These are phyloP conservation scores for Neonectria faginata DNA, from an alignment of 2,329 filamentous ascomycete species.

Conservation along the genomic window DNA sequence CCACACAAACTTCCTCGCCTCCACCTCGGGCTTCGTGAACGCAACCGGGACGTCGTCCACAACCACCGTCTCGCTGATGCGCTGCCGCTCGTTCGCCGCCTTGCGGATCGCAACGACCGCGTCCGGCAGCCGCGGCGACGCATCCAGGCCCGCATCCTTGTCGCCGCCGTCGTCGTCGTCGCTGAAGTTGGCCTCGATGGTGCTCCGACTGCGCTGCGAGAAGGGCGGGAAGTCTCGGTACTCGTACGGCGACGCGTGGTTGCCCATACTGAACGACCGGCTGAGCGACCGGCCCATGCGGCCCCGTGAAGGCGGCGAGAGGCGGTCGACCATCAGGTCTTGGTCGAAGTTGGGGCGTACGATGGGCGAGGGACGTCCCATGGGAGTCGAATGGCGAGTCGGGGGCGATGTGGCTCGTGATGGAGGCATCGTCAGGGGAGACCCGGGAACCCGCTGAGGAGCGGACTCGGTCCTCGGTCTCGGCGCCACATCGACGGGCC, in stretches of 20 bases:
- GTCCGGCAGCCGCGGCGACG: constrained; percentile 50
- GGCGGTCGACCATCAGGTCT: constrained; percentile 53
- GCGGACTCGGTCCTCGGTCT: constrained; percentile 45
- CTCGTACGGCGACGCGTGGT: constrained; percentile 47
- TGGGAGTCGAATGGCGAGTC: constrained; percentile 46
- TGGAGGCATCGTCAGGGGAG: constrained; percentile 43
- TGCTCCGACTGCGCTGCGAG: constrained; percentile 51
- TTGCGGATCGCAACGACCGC: constrained; percentile 49
- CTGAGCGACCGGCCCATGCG: constrained; percentile 48
- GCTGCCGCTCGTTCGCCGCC: constrained; percentile 34
- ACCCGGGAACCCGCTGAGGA: constrained; percentile 34
- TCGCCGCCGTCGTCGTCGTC: constrained; percentile 44
- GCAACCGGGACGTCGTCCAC: constrained; percentile 47
- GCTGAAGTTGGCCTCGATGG: constrained; percentile 38
- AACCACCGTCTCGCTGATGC: constrained; percentile 45
- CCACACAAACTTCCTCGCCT: constrained; percentile 66
- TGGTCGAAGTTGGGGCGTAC: constrained; percentile 53
- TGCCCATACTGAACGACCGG: constrained; percentile 52
- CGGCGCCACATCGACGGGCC: constrained; percentile 42
- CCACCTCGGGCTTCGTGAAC: constrained; percentile 50
- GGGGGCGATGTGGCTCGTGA: constrained; percentile 46
- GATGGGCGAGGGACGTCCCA: constrained; percentile 48
- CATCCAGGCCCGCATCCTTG: constrained; percentile 40
- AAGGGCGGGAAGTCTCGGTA: constrained; percentile 53
- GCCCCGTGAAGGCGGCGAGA: constrained; percentile 51